Conservation (phyloP, 257 asterid genomes). For the Eucommia ulmoides region DNA sequence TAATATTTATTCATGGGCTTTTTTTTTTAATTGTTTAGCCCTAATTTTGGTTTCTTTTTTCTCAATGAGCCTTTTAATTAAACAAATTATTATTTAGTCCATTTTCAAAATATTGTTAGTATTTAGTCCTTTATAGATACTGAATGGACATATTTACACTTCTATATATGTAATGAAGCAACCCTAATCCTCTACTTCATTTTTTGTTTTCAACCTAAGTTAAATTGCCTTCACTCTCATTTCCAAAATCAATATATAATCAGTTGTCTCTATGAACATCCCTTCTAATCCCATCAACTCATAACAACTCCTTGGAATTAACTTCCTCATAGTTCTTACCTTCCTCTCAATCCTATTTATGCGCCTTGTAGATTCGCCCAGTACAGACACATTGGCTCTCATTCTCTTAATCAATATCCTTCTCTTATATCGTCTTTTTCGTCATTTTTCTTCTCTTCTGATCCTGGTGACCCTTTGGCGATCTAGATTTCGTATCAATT, state of each 20-base stretch:
- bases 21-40: too few species aligned
- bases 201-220: slow-evolving; percentile 30
- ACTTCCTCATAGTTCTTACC: slow-evolving; percentile 38
- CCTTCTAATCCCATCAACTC: slow-evolving; percentile 27
- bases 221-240: slow-evolving; percentile 47
- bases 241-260: slow-evolving; percentile 41
- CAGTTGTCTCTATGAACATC: slow-evolving; percentile 44
- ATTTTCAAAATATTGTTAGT: too few species aligned
- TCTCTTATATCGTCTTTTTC: slow-evolving; percentile 5
- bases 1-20: too few species aligned
- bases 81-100: too few species aligned
- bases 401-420: slow-evolving; percentile 23
- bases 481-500: neutral
- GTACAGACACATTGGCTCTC: slow-evolving; percentile 12
- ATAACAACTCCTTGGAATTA: slow-evolving; percentile 38
- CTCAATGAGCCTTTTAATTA: too few species aligned
- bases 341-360: slow-evolving; percentile 22
- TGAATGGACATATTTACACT: too few species aligned
- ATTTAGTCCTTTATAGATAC: too few species aligned
- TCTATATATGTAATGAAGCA: too few species aligned
- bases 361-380: slow-evolving; percentile 13
- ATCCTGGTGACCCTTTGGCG: slow-evolving; percentile 4
- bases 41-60: too few species aligned
- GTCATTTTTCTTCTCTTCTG: neutral
- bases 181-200: too few species aligned